Percentiles rank a stretch among this genome's conserved stretches.
Conservation (phyloP, 805 yeast species). For the Candida golubevii region DNA sequence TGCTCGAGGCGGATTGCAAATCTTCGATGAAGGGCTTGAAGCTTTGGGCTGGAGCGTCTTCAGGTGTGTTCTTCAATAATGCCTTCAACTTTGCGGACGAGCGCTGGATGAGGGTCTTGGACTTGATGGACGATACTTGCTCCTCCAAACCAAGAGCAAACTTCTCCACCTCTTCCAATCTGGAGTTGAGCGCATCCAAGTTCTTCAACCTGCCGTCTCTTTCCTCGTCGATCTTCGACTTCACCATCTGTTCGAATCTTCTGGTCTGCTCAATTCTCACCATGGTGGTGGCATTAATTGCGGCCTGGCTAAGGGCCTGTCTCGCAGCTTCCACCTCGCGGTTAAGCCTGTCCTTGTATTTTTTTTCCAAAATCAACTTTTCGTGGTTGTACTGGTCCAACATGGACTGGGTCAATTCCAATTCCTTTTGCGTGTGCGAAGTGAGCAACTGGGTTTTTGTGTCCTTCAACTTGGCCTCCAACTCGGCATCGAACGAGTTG, state of each 20-base stretch:
- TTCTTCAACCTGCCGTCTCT: constrained; percentile 75
- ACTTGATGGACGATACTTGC: constrained; percentile 32
- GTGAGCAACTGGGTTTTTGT: constrained; percentile 39
- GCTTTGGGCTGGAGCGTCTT: constrained; percentile 22
- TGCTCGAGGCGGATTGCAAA: constrained; percentile 20
- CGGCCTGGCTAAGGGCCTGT: constrained; percentile 61
- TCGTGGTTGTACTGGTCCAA: constrained; percentile 59
- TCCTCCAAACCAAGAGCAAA: constrained; percentile 43
- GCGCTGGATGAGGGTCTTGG: constrained; percentile 29
- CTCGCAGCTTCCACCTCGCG: constrained; percentile 67
- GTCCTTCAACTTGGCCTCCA: constrained; percentile 30
- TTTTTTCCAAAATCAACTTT: constrained; percentile 54
- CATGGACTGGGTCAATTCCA: constrained; percentile 55
- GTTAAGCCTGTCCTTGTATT: constrained; percentile 53
- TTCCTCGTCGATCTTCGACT: constrained; percentile 48
- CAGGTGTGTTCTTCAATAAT: constrained; percentile 23
- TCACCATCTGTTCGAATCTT: constrained; percentile 56
- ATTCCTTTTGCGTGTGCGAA: constrained; percentile 44
- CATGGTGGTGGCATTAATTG: constrained; percentile 66
- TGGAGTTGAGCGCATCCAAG: constrained; percentile 54
- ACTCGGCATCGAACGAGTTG: constrained; percentile 32
- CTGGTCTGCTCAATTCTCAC: constrained; percentile 66
- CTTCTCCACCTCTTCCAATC: constrained; percentile 53
- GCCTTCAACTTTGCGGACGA: constrained; percentile 32
- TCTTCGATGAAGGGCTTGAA: constrained; percentile 38